Evolutionary conservation across 1,284 basidiomycete species (phyloP), one percentile per base, ranked within the genome.

Genomic region (Malassezia brasiliensis): DNA sequence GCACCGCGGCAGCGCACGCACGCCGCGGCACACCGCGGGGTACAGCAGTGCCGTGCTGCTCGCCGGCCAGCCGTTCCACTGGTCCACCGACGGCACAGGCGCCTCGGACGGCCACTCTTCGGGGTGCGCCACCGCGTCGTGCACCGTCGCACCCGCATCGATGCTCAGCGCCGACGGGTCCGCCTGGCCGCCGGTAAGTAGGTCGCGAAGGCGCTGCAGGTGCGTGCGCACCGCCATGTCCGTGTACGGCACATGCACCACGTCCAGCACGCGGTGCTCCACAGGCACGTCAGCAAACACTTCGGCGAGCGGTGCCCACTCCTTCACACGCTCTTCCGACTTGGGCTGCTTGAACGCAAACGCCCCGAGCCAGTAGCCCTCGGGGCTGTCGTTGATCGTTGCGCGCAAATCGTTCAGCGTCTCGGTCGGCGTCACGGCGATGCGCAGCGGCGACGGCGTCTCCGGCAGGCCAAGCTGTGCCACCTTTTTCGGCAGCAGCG

Each of bases 191-290:
- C 75, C 68, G 30, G 76, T 75, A 49, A 77, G 70, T 53, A 79
- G 75, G 56, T 81, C 79, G 45, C 78, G 71, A 36, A 80, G 70
- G 31, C 79, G 75, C 42, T 79, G 72, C 36, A 81, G 72, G 36
- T 78, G 76, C 56, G 77, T 74, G 14, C 79, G 74, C 14, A 79
- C 79, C 38, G 77, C 74, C 32, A 76, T 74, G 62, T 79, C 79
- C 45, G 78, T 78, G 69, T 78, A 80, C 10, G 78, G 75, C 63
- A 79, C 79, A 52, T 73, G 68, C 36, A 66, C 59, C 39, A 74
- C 54, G 55, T 66, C 50, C 20, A 74, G 63, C 52, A 63, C 62
- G 37, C 69, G 61, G 51, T 65, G 48, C 44, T 67, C 63, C 40
- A 50, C 44, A 40, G 67, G 61, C 11, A 66, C 67, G 14, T 56